Evolutionary conservation across 805 yeast species (phyloP), one percentile per base, ranked within the genome.

Genomic region (Sugiyamaella mastotermitis): DNA sequence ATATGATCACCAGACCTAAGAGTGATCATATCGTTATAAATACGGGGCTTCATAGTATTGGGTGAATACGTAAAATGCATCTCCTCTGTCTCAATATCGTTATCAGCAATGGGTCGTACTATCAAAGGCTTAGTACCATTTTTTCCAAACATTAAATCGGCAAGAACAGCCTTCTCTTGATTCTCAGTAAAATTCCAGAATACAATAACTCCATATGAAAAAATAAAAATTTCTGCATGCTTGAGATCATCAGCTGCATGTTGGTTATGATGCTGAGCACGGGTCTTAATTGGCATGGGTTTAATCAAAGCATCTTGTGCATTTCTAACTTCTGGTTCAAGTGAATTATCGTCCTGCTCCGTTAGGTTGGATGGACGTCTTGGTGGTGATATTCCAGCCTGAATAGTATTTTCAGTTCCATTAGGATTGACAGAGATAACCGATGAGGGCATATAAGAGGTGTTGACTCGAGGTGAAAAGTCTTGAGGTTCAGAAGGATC

Each of bases 111-210:
- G 0, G 95, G 92, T 37, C 83, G 72, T 3, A 82, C 66, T 19
- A 83, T 74, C 16, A 87, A 62, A 8, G 71, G 62, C 31, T 51
- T 42, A 11, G 42, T 45, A 11, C 47, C 45, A 11, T 40, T 35
- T 4, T 33, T 35, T 13, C 36, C 43, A 61, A 82, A 78, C n/a
- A 80, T 82, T 46, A 92, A 67, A 55, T 92, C 98, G 1, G 97
- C 97, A 39, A 92, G 69, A 14, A 92, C 77, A 52, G 90, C 92
- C 64, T 87, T 87, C 53, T 92, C 98, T 55, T 92, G 96, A 5
- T 75, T 68, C 55, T 87, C 96, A 2, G 90, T 78, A 51, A 92
- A 87, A 55, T 92, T 92, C 98, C 98, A 92, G 54, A 92, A 88
- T 15, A 92, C 97, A n/a, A 92, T 86, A 10, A 90, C 94, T 15